Base-by-base conservation (phyloP, 768 basidiomycete genomes). In the Ramaria rubella region DNA sequence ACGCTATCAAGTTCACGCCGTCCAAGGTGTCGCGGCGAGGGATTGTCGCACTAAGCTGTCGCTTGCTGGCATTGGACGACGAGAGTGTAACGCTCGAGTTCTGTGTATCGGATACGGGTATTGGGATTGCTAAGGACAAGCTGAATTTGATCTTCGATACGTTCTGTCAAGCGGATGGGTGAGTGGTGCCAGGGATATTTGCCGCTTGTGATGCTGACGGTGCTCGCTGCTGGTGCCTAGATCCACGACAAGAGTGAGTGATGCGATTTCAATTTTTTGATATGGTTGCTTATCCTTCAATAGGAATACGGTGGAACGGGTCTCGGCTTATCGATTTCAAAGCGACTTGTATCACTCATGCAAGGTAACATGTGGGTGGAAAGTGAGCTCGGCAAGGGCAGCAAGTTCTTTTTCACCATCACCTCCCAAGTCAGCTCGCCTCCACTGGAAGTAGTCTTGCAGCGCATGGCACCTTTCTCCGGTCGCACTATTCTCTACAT, bases 351-450 rank as follows among this genome's bases (percentile, higher is more conserved):
- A 17, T 86, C 85, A 48, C 86, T 99, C 63, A 99, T 99, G 96
- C 85, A 91, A 63, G 96, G 96, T 45, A 91, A 95, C 65, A 90
- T 99, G 79, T 99, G 96, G 96, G 96, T 99, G 21, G 91, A 96
- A 72, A 89, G 86, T 59, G 93, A 95, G 69, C 90, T 95, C 58
- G 80, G 87, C 45, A 87, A 90, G 63, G 96, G 96, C 26, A 90
- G 85, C 74, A 86, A 85, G 70, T 95, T 97, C 81, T 95, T 89
- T 82, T 98, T 98, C 77, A 94, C 93, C 26, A 92, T 94, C 73
- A 86, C 85, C 5, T 92, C 87, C 24, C 87, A 87, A 71, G 85
- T 91, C 64, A 85, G 83, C 61, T 81, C 83, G 55, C 81, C 82
- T 63, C 78, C 85, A 11, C 77, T 88, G 68, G 92, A 94, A 52